phyloP scores from a whole-genome alignment of 2,329 filamentous ascomycete genomes.

The Colletotrichum sojae region DNA sequence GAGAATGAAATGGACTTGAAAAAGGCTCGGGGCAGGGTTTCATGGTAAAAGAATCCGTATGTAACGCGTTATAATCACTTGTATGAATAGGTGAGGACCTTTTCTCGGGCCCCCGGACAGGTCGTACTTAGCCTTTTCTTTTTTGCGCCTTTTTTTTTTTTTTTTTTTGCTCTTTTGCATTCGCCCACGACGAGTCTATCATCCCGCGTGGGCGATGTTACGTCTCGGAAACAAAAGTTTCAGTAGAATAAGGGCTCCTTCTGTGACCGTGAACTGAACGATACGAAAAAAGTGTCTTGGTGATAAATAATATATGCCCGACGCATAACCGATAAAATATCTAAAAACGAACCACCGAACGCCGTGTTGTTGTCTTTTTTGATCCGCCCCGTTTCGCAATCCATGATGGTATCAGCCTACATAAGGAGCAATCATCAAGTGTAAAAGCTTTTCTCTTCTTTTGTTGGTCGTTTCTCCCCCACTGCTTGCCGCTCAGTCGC shows the following conservation, averaged over 20 bases:
- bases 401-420: constrained; percentile 43
- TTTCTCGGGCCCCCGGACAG: constrained; percentile 11
- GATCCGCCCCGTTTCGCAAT: constrained; percentile 36
- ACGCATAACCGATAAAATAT: constrained; percentile 29
- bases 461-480: constrained; percentile 7
- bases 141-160: constrained; percentile 17
- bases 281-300: no score
- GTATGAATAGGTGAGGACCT: constrained; percentile 41
- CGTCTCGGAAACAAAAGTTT: no score
- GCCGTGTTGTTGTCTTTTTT: constrained; percentile 36
- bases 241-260: no score
- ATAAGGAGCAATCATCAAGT: constrained; percentile 42
- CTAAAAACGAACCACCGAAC: constrained; percentile 32
- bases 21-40: constrained; percentile 11
- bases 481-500: constrained; percentile 22
- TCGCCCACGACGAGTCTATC: neutral
- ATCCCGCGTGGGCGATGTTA: no score
- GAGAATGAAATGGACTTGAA: constrained; percentile 18
- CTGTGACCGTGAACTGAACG: no score
- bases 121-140: constrained; percentile 25
- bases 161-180: neutral
- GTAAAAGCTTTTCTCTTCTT: constrained; percentile 34
- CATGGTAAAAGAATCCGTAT: constrained; percentile 25
- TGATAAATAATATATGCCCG: constrained; percentile 11
- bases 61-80: constrained; percentile 39